These are phyloP conservation scores for Xylariaceae sp. DNA, from an alignment of 2,329 filamentous ascomycete genomes.

Conservation along the genomic window DNA sequence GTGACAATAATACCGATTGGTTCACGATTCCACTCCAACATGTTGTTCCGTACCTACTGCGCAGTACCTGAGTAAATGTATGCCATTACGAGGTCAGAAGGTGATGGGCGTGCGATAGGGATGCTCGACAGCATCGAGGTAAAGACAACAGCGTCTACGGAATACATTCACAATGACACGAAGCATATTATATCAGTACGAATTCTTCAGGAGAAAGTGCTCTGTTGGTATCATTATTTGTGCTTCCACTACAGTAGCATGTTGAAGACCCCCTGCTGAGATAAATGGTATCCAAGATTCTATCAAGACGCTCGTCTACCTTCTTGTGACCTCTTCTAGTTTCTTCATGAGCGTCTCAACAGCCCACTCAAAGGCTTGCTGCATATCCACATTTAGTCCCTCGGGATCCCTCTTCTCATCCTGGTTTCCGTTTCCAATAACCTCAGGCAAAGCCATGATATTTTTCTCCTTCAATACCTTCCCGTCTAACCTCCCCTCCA, in stretches of 20 bases:
- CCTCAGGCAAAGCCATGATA: constrained; percentile 43
- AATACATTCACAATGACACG: too few relatives aligned
- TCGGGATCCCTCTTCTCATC: neutral
- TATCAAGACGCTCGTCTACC: neutral
- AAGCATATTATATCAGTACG: too few relatives aligned
- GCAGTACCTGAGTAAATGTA: too few relatives aligned
- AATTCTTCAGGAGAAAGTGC: too few relatives aligned
- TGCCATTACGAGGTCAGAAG: neutral
- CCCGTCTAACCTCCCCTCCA: constrained; percentile 50
- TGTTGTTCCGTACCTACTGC: too few relatives aligned
- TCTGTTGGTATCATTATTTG: neutral
- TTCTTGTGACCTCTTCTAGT: constrained; percentile 31
- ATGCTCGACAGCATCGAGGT: neutral
- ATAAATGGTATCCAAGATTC: neutral
- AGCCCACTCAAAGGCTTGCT: constrained; percentile 60
- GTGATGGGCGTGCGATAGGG: neutral
- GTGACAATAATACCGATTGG: too few relatives aligned
- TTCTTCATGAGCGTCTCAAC: constrained; percentile 55
- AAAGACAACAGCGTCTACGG: too few relatives aligned
- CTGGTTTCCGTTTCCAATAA: constrained; percentile 19
- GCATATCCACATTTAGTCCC: constrained; percentile 50
- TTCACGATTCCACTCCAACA: too few relatives aligned
- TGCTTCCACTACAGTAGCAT: neutral
- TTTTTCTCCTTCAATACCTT: constrained; percentile 40
- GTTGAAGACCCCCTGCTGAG: neutral